Evolutionary conservation across 805 yeast species (phyloP).

Genomic region (Saccharomycopsis malanga): DNA sequence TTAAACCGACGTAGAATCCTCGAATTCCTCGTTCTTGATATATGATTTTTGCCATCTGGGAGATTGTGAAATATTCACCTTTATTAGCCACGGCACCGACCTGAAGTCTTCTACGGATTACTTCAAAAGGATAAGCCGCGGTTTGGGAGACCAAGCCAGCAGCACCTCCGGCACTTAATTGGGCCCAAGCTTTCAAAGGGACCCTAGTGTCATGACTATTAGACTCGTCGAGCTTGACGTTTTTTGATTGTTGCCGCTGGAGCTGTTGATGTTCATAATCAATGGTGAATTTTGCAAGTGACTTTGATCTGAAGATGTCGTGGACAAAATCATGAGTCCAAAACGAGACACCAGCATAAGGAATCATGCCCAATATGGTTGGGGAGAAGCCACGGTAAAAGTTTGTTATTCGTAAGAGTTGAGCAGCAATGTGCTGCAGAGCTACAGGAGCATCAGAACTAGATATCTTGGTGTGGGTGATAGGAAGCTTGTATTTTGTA

Average conservation of each 20-base stretch:
- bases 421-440: constrained; percentile 25
- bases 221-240: constrained; percentile 11
- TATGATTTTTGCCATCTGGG: constrained; percentile 50
- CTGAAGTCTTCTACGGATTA: constrained; percentile 89
- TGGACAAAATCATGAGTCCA: constrained; percentile 89
- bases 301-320: constrained; percentile 67
- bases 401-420: constrained; percentile 45
- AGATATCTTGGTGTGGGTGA: constrained; percentile 21
- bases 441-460: neutral
- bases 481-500: constrained; percentile 16
- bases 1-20: constrained; percentile 91
- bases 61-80: constrained; percentile 50
- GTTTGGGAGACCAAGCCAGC: constrained; percentile 95
- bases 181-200: constrained; percentile 88
- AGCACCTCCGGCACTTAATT: constrained; percentile 87
- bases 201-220: constrained; percentile 31
- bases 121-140: constrained; percentile 95
- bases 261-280: constrained; percentile 17
- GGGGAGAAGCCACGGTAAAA: constrained; percentile 94
- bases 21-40: constrained; percentile 68
- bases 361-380: constrained; percentile 91
- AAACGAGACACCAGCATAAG: constrained; percentile 96
- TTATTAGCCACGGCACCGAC: constrained; percentile 71
- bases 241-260: constrained; percentile 1
- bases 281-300: constrained; percentile 48